Evolutionary conservation across 768 basidiomycete species (phyloP).

Genomic region (Collybia nuda): DNA sequence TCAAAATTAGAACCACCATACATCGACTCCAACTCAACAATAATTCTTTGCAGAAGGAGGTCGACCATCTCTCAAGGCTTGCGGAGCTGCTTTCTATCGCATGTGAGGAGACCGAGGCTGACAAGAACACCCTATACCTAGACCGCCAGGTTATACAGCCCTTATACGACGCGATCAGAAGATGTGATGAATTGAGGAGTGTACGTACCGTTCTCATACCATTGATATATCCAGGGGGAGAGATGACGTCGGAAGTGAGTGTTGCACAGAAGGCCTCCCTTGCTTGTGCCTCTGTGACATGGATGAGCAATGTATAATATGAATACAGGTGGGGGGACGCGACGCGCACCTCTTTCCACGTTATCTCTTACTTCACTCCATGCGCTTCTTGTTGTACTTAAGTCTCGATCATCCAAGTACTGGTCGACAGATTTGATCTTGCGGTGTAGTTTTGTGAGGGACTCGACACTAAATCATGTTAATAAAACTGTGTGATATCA

Average conservation of each 20-base stretch:
- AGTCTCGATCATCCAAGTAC: constrained; percentile 71
- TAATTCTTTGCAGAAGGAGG: too few relatives aligned
- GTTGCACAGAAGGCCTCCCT: constrained; percentile 77
- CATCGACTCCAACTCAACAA: too few relatives aligned
- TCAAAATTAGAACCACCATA: too few relatives aligned
- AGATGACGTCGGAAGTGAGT: constrained; percentile 72
- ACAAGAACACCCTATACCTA: too few relatives aligned
- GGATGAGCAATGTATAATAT: constrained; percentile 8
- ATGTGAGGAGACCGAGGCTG: too few relatives aligned
- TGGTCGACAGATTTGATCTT: constrained; percentile 71
- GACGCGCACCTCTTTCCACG: constrained; percentile 67
- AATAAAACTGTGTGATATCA: background rate
- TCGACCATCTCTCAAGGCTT: too few relatives aligned
- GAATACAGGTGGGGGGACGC: background rate
- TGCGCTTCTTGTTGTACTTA: constrained; percentile 63
- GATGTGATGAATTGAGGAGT: too few relatives aligned
- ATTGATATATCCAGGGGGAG: too few relatives aligned
- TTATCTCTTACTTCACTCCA: constrained; percentile 89
- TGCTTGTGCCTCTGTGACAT: constrained; percentile 69
- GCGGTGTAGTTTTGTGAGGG: constrained; percentile 69
- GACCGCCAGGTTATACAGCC: too few relatives aligned
- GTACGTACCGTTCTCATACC: too few relatives aligned
- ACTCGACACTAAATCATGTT: constrained; percentile 57
- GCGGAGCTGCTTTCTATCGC: too few relatives aligned
- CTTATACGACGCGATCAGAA: too few relatives aligned